These are phyloP conservation scores for Orbilia quercus DNA, from an alignment of 2,329 filamentous ascomycete genomes.

Conservation along the genomic window DNA sequence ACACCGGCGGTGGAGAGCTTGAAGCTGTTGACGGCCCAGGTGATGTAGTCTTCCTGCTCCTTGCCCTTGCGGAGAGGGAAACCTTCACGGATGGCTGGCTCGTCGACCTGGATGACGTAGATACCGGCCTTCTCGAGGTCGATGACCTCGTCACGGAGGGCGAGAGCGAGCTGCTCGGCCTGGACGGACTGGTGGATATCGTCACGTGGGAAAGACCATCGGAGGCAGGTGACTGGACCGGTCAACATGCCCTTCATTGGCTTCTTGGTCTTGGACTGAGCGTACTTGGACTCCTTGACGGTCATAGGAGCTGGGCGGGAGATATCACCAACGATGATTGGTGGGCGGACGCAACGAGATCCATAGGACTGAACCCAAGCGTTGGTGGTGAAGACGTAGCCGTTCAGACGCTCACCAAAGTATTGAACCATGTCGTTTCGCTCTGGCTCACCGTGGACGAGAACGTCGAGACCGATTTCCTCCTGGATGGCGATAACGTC, in stretches of 20 bases:
- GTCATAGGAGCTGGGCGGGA: constrained; percentile 97
- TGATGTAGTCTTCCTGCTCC: constrained; percentile 95
- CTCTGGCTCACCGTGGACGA: constrained; percentile 98
- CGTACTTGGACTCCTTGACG: constrained; percentile 99
- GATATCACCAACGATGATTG: constrained; percentile 98
- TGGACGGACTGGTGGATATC: constrained; percentile 99
- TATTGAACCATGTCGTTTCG: constrained; percentile 99
- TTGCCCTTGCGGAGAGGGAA: constrained; percentile 92
- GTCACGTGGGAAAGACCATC: constrained; percentile 99
- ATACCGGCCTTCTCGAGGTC: constrained; percentile 97
- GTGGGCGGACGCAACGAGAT: constrained; percentile 96
- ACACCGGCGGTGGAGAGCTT: constrained; percentile 93
- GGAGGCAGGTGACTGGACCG: constrained; percentile 96
- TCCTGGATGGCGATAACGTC: constrained; percentile 97
- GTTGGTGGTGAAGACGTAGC: constrained; percentile 98
- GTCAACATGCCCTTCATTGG: constrained; percentile 99
- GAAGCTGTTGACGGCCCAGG: constrained; percentile 98
- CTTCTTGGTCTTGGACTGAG: constrained; percentile 94
- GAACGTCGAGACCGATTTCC: constrained; percentile 95
- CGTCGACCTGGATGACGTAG: constrained; percentile 98
- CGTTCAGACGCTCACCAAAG: constrained; percentile 96
- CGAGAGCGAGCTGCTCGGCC: constrained; percentile 97
- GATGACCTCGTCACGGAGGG: constrained; percentile 96
- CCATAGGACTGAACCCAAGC: constrained; percentile 99
- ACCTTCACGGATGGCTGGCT: constrained; percentile 99